Evolutionary conservation across 2,329 filamentous ascomycete genomes (phyloP).

Genomic region (Alternaria angustiovoidea): DNA sequence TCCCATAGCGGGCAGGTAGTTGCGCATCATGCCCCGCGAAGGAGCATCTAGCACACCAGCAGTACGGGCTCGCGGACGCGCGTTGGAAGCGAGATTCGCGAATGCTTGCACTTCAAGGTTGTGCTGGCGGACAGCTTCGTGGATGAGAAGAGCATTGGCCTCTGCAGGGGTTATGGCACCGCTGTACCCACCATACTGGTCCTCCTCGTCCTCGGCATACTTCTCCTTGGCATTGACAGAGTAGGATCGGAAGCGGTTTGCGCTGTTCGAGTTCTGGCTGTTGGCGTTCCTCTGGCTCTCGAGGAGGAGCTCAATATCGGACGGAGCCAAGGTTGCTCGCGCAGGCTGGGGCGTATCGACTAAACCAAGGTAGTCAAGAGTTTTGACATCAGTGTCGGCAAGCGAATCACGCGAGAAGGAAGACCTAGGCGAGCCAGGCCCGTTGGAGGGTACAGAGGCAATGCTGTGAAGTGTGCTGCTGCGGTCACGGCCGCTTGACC

Average conservation of each 20-base stretch:
- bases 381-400: slow-evolving; percentile 88
- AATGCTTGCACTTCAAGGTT: slow-evolving; percentile 94
- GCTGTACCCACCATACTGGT: slow-evolving; percentile 70
- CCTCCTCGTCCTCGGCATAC: slow-evolving; percentile 88
- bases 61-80: slow-evolving; percentile 86
- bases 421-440: slow-evolving; percentile 84
- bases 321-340: slow-evolving; percentile 73
- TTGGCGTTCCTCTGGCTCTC: slow-evolving; percentile 66
- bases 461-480: slow-evolving; percentile 91
- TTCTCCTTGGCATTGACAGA: slow-evolving; percentile 99
- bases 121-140: slow-evolving; percentile 83
- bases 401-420: slow-evolving; percentile 85
- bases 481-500: slow-evolving; percentile 81
- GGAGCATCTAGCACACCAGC: slow-evolving; percentile 89
- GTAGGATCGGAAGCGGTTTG: slow-evolving; percentile 93
- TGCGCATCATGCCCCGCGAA: slow-evolving; percentile 68
- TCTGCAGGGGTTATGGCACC: slow-evolving; percentile 68
- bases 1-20: slow-evolving; percentile 71
- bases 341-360: slow-evolving; percentile 89
- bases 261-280: slow-evolving; percentile 67
- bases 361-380: slow-evolving; percentile 92
- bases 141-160: slow-evolving; percentile 67
- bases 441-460: slow-evolving; percentile 85
- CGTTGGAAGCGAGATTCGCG: slow-evolving; percentile 81
- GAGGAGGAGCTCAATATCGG: slow-evolving; percentile 60